Base-by-base conservation (phyloP, 1,284 basidiomycete species). In the Ustilago hordei region DNA sequence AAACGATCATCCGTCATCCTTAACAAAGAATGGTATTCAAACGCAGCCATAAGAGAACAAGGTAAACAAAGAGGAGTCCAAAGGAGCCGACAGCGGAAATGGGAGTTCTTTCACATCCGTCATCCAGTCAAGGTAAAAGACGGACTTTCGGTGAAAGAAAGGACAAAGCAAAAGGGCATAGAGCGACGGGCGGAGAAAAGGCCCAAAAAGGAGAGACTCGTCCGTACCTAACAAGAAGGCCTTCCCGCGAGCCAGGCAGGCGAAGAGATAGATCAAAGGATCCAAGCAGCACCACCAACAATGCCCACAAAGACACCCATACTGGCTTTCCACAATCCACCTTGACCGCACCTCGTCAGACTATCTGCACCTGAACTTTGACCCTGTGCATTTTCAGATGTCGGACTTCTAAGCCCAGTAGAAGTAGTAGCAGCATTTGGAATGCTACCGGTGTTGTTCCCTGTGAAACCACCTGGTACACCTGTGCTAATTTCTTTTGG, bases 351-450 rank as follows among this genome's bases (percentile, higher is more conserved):
- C 17, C 35, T 35, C 31, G 34, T 35, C 31, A 52, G 34, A 31
- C 32, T 36, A 2, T 8, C 9, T 23, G 41, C 55, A 9, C 28
- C 41, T 15, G 19, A 32, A n/a, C n/a, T 45, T 17, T 39, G 41
- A 19, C 43, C 19, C 4, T 41, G 38, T 4, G 23, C 38, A 31
- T 17, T 35, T 28, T 34, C 48, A 11, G 35, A 15, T 0, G 36
- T 60, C 2, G 35, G 5, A 2, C 28, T 50, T 7, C 43, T 48
- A 0, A 69, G 66, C 0, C 69, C 60, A 1, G 66, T 77, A 45
- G 69, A 77, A n/a, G 75, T 77, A 3, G 75, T 77, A 2, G 75
- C 75, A 1, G 69, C 75, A 23, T 77, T 77, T 23, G 69, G 66
- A 34, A 77, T 62, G 15, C 55, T 60, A 5, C 57, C 17, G 0